These are phyloP conservation scores for Chlamydomonas sp. DNA, from an alignment of 139 green algal species.

Conservation along the genomic window DNA sequence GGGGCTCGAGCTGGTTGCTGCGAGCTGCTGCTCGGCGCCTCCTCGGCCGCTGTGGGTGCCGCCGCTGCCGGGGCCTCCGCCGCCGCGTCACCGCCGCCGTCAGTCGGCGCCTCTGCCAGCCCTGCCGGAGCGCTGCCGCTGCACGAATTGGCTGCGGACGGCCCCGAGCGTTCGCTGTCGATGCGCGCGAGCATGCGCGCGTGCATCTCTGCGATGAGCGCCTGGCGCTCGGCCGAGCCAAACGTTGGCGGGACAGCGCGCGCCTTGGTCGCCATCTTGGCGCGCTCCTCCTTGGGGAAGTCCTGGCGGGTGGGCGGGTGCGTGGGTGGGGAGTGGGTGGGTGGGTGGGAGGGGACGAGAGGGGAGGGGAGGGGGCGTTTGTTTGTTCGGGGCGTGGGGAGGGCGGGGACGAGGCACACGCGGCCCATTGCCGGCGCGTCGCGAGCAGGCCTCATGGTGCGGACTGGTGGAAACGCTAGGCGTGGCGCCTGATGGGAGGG, in stretches of 20 bases:
- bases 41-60: neutral
- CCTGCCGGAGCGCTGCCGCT: neutral
- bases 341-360: neutral
- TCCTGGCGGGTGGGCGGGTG: conserved; percentile 42
- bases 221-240: conserved; percentile 62
- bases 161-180: neutral
- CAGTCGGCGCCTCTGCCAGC: neutral
- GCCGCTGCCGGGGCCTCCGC: too few species aligned
- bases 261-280: conserved; percentile 58
- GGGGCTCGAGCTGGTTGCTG: neutral
- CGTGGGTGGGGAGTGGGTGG: neutral
- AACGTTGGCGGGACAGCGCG: conserved; percentile 47
- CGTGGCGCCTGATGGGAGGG: too few species aligned
- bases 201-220: conserved; percentile 67
- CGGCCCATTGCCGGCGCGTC: neutral
- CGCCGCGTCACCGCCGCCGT: too few species aligned
- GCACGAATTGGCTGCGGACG: neutral
- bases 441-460: neutral
- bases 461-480: neutral
- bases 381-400: neutral
- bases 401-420: neutral
- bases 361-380: too few species aligned
- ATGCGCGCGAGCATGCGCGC: conserved; percentile 42
- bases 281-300: conserved; percentile 68
- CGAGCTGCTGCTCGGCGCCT: neutral